Base-by-base conservation (phyloP, 768 basidiomycete genomes). In the Lactarius sanguifluus region DNA sequence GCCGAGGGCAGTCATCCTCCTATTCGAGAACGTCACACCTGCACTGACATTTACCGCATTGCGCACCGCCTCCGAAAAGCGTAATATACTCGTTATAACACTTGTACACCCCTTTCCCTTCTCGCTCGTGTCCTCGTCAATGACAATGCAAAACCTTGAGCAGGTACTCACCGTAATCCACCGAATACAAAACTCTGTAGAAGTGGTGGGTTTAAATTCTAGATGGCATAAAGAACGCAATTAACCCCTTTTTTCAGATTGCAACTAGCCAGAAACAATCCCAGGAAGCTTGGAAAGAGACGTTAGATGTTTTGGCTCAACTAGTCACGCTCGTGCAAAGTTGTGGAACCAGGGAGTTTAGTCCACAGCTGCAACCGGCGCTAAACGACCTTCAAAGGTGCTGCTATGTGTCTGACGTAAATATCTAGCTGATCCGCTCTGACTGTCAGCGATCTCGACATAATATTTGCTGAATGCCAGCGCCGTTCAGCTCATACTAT, bases 131-230 rank as follows among this genome's bases (percentile, higher is more conserved):
- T 59, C 57, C 30, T 45, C 62, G 28, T 56, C 66, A 43, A 67
- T 67, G 62, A 67, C 62, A 3, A 41, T 60, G 58, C 62, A 57
- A 45, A 63, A 34, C 58, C 28, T 30, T 50, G 66, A 67, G 25
- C 62, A 67, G 58, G 58, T 64, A n/a, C 52, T 60, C n/a, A 56
- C 66, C 16, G n/a, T 30, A 40, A 59, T 67, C 58, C 34, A 64
- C 32, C 50, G 58, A 40, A 41, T 67, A 1, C 66, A 64, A 56
- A 59, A 57, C 18, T 12, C 43, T 1, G 34, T 67, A 12, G 65
- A 66, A 36, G n/a, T 60, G 58, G 66, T 67, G 32, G 59, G 62
- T 13, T 28, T 52, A 41, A 25, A 9, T 16, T 23, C 34, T 43
- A 23, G 20, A 54, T 28, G 9, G 15, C 3, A 25, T 23, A 25